Percentiles rank a stretch among this genome's conserved stretches.
phyloP scores from a whole-genome alignment of 345 rosid species.

The Eucalyptus albens region DNA sequence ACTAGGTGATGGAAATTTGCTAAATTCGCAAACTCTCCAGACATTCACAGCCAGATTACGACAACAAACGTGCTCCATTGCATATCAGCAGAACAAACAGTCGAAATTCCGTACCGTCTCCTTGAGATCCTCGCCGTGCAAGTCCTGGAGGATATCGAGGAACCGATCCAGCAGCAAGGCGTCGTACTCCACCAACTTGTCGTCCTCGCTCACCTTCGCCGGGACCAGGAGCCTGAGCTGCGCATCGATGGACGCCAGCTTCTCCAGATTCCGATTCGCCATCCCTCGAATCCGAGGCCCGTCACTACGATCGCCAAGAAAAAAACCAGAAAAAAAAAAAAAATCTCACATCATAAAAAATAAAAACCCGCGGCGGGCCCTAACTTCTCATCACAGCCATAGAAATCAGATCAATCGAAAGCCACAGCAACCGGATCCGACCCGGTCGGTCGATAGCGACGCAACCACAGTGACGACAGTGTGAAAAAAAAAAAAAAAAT shows the following conservation, averaged over 20 bases:
- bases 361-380: neutral
- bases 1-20: neutral
- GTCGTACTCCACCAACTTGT: slow-evolving; percentile 89
- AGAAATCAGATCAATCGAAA: neutral
- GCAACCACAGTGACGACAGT: neutral
- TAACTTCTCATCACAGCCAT: neutral
- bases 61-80: neutral
- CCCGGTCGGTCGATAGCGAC: neutral
- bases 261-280: slow-evolving; percentile 54
- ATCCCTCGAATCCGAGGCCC: slow-evolving; percentile 11
- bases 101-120: slow-evolving; percentile 48
- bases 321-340: neutral
- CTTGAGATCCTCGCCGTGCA: slow-evolving; percentile 92
- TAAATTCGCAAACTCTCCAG: neutral
- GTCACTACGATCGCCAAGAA: neutral
- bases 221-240: slow-evolving; percentile 86
- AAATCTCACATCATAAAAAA: neutral
- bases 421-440: neutral
- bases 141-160: slow-evolving; percentile 89
- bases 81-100: neutral
- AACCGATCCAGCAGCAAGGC: slow-evolving; percentile 93
- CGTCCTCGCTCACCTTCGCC: slow-evolving; percentile 85
- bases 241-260: slow-evolving; percentile 92
- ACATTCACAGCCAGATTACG: neutral
- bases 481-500: neutral